Evolutionary conservation across 1,139 yeast genomes (phyloP).

Genomic region (Sugiyamaella japonica): DNA sequence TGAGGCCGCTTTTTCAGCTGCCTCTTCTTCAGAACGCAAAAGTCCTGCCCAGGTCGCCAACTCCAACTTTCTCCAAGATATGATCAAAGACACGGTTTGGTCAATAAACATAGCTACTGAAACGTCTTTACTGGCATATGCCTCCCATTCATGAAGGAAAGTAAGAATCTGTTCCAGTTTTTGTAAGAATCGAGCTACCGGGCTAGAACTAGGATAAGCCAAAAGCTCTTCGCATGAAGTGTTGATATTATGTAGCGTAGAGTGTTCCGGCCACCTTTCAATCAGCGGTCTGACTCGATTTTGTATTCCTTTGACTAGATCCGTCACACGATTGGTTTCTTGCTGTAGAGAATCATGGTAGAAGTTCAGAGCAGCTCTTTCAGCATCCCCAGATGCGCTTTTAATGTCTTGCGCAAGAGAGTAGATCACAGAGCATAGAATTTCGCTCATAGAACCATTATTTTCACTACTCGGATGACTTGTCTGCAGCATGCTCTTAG

Average conservation of each 20-base stretch:
- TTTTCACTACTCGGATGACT: background rate
- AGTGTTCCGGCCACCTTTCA: slow-evolving; percentile 92
- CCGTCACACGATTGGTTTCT: slow-evolving; percentile 63
- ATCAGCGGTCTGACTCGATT: slow-evolving; percentile 52
- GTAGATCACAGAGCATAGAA: slow-evolving; percentile 5
- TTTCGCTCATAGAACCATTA: background rate
- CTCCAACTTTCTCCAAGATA: slow-evolving; percentile 89
- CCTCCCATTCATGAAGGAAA: slow-evolving; percentile 87
- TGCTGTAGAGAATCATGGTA: slow-evolving; percentile 63
- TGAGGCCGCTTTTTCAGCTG: slow-evolving; percentile 56
- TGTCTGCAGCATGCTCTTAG: slow-evolving; percentile 1
- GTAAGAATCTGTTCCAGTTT: slow-evolving; percentile 87
- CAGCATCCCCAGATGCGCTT: slow-evolving; percentile 18
- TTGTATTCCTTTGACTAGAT: slow-evolving; percentile 52
- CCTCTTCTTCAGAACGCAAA: slow-evolving; percentile 63
- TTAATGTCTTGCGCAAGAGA: slow-evolving; percentile 2
- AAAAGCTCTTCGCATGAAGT: slow-evolving; percentile 70
- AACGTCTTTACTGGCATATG: slow-evolving; percentile 80
- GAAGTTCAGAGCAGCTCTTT: slow-evolving; percentile 50
- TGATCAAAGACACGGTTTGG: slow-evolving; percentile 64
- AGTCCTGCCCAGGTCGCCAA: slow-evolving; percentile 81
- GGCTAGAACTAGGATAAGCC: slow-evolving; percentile 60
- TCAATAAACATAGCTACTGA: slow-evolving; percentile 59
- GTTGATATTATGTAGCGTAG: slow-evolving; percentile 69
- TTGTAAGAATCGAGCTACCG: slow-evolving; percentile 74